Conservation (phyloP, 2,329 filamentous ascomycete species). For the Pochonia chlamydosporia region DNA sequence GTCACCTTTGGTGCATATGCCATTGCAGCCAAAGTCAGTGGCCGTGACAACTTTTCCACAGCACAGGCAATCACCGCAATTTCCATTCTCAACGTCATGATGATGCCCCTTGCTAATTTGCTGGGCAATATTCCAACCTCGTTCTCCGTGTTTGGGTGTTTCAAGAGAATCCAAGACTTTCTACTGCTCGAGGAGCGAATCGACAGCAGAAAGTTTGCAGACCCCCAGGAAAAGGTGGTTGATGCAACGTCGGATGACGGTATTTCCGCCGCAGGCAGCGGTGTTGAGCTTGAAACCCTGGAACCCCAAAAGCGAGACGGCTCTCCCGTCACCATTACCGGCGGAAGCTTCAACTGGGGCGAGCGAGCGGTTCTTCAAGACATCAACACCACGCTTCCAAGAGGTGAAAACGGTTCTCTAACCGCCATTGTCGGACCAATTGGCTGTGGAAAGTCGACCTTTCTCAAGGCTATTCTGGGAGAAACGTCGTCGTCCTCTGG, state of each 20-base stretch:
- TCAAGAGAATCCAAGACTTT: conserved; percentile 25
- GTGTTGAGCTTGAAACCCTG: too few species aligned
- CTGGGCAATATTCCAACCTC: conserved; percentile 19
- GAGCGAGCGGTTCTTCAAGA: too few species aligned
- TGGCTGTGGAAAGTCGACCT: conserved; percentile 25
- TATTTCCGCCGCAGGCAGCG: too few species aligned
- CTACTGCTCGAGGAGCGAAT: conserved; percentile 17
- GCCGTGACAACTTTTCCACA: conserved; percentile 19
- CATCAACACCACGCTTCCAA: conserved; percentile 17
- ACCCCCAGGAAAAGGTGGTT: neutral
- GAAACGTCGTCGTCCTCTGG: conserved; percentile 18
- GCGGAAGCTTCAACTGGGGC: conserved; percentile 21
- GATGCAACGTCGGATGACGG: too few species aligned
- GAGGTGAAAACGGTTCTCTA: conserved; percentile 15
- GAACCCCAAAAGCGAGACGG: too few species aligned
- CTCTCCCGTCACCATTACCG: conserved; percentile 13
- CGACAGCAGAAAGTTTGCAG: conserved; percentile 16
- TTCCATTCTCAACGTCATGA: conserved; percentile 24
- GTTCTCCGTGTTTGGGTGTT: conserved; percentile 23
- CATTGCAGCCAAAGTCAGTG: conserved; percentile 19
- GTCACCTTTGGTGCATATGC: conserved; percentile 25
- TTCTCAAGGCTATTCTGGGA: conserved; percentile 24
- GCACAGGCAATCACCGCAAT: conserved; percentile 24
- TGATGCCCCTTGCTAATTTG: conserved; percentile 18
- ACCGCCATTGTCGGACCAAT: conserved; percentile 25